Evolutionary conservation across 2,329 filamentous ascomycete species (phyloP).

Genomic region (Xylariaceae sp.): DNA sequence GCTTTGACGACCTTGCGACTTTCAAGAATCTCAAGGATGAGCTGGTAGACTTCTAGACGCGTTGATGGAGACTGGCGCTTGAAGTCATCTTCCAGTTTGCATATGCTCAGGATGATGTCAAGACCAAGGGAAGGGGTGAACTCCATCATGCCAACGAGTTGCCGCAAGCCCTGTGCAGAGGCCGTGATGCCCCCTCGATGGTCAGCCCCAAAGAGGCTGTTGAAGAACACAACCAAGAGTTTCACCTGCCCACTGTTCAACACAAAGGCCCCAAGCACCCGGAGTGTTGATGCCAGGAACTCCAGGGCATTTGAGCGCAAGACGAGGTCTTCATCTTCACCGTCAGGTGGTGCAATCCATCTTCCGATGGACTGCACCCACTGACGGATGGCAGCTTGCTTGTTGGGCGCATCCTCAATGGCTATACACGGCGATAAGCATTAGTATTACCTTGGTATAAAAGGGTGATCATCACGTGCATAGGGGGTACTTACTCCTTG

Average conservation of each 20-base stretch:
- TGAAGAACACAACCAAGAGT: constrained; percentile 51
- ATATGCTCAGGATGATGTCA: constrained; percentile 47
- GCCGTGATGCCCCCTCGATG: constrained; percentile 56
- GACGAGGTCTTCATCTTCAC: constrained; percentile 43
- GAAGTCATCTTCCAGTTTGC: constrained; percentile 54
- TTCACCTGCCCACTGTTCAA: constrained; percentile 51
- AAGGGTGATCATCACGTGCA: no score
- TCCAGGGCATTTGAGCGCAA: constrained; percentile 52
- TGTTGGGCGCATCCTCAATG: constrained; percentile 42
- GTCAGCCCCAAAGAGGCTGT: constrained; percentile 55
- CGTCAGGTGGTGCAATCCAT: constrained; percentile 50
- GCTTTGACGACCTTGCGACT: constrained; percentile 41
- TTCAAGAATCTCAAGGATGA: constrained; percentile 43
- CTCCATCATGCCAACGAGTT: constrained; percentile 45
- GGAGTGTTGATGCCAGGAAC: constrained; percentile 53
- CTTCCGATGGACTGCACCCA: constrained; percentile 54
- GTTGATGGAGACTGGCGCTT: constrained; percentile 49
- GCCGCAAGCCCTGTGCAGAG: constrained; percentile 49
- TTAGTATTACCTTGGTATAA: constrained; percentile 2
- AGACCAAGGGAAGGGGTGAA: constrained; percentile 48
- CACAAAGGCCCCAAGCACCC: constrained; percentile 38
- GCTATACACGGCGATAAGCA: no score
- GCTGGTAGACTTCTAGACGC: constrained; percentile 48
- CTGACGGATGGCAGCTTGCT: constrained; percentile 45
- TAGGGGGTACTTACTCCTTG: constrained; percentile 19